These are phyloP conservation scores for Boletus sp. DNA, from an alignment of 1,284 basidiomycete genomes.

Conservation along the genomic window DNA sequence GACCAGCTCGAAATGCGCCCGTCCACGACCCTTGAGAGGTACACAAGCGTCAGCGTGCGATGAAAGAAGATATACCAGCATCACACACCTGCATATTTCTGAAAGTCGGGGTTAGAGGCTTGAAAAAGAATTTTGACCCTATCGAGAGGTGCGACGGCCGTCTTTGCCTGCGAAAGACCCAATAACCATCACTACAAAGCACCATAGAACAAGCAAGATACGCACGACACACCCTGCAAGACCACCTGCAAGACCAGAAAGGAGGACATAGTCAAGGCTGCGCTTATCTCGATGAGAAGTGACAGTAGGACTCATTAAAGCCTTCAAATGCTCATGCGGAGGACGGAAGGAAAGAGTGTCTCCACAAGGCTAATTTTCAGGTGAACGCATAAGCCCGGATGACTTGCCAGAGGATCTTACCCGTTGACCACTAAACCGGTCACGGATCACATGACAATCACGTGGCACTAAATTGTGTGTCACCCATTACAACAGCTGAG, in stretches of 20 bases:
- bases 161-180: constrained; percentile 72
- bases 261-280: constrained; percentile 71
- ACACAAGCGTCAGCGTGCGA: neutral
- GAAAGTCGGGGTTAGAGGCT: constrained; percentile 92
- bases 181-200: constrained; percentile 11
- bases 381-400: neutral
- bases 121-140: constrained; percentile 99
- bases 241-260: constrained; percentile 87
- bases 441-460: neutral
- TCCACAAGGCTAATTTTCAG: neutral
- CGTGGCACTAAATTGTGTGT: neutral
- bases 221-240: constrained; percentile 90
- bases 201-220: constrained; percentile 22
- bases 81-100: constrained; percentile 81
- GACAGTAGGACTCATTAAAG: constrained; percentile 27
- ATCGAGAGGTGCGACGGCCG: constrained; percentile 94
- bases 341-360: neutral
- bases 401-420: constrained; percentile 10
- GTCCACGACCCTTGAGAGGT: constrained; percentile 66
- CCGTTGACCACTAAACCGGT: too few relatives aligned
- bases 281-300: constrained; percentile 56
- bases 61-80: constrained; percentile 2
- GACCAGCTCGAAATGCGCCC: constrained; percentile 81
- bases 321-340: constrained; percentile 11
- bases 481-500: too few relatives aligned